These are phyloP conservation scores for Xylaria curta DNA, from an alignment of 495 filamentous ascomycete genomes.

Conservation along the genomic window DNA sequence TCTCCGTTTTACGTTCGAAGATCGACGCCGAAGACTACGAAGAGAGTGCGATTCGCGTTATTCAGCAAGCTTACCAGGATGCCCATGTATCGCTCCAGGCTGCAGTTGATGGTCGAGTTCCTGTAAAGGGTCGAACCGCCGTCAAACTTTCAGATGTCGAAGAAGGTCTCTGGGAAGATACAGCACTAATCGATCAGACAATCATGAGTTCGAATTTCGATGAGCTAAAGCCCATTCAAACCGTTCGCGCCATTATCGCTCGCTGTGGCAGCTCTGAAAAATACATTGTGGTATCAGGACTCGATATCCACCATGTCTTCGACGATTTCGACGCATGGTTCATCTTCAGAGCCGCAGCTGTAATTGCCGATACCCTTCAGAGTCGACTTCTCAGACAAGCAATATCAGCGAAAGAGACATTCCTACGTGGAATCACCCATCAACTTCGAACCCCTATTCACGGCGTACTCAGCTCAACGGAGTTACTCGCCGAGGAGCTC, in stretches of 20 bases:
- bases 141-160: slow-evolving; percentile 13
- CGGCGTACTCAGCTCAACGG: slow-evolving; percentile 47
- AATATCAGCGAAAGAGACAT: slow-evolving; percentile 43
- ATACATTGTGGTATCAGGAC: slow-evolving; percentile 24
- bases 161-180: slow-evolving; percentile 20
- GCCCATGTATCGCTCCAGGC: background rate
- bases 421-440: slow-evolving; percentile 48
- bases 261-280: slow-evolving; percentile 25
- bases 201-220: slow-evolving; percentile 25
- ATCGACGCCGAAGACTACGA: slow-evolving; percentile 10
- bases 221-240: background rate
- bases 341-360: slow-evolving; percentile 21
- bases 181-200: slow-evolving; percentile 11
- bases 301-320: slow-evolving; percentile 29
- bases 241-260: slow-evolving; percentile 23
- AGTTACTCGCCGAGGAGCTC: slow-evolving; percentile 43
- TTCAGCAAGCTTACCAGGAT: slow-evolving; percentile 5
- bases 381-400: slow-evolving; percentile 28
- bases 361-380: slow-evolving; percentile 24
- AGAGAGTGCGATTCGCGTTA: background rate
- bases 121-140: background rate
- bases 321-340: slow-evolving; percentile 31
- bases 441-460: slow-evolving; percentile 49
- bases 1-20: background rate
- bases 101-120: background rate